These are phyloP conservation scores for Obba rivulosa DNA, from an alignment of 768 basidiomycete genomes.

Conservation along the genomic window DNA sequence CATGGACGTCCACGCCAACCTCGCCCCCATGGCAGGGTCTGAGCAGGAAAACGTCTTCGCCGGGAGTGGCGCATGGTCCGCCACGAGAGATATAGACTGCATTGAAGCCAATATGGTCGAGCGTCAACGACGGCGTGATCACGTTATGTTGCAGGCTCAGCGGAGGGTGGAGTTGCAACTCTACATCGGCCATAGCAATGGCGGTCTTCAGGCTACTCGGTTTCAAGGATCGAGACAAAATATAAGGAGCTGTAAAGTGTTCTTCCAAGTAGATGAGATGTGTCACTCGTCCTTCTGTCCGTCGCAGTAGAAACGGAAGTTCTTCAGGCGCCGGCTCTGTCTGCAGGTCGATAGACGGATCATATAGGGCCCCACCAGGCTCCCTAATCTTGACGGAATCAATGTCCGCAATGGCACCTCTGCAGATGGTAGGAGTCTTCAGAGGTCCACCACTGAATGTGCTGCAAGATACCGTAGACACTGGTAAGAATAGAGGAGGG, in stretches of 20 bases:
- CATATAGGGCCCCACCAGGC: neutral
- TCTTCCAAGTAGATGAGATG: no score
- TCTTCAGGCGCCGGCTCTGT: no score
- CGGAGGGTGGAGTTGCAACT: conserved; percentile 1
- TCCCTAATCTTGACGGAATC: neutral
- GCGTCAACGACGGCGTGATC: conserved; percentile 2
- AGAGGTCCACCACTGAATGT: neutral
- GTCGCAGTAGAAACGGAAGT: no score
- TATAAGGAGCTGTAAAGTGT: no score
- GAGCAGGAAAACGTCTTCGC: neutral
- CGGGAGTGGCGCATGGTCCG: neutral
- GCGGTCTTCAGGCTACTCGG: neutral
- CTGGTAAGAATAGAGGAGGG: no score
- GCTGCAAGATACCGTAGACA: neutral
- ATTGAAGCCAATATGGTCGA: conserved; percentile 1
- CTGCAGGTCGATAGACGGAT: neutral
- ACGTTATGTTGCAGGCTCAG: conserved; percentile 2
- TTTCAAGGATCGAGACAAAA: neutral
- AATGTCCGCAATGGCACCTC: neutral
- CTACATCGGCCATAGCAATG: neutral
- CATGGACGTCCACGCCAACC: conserved; percentile 3
- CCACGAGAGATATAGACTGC: conserved; percentile 4
- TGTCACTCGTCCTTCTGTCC: no score
- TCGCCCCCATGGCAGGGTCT: conserved; percentile 6
- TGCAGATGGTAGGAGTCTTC: neutral